Evolutionary conservation across 2,329 filamentous ascomycete genomes (phyloP), one percentile per base, ranked within the genome.

Genomic region (Ophiostoma ulmi): DNA sequence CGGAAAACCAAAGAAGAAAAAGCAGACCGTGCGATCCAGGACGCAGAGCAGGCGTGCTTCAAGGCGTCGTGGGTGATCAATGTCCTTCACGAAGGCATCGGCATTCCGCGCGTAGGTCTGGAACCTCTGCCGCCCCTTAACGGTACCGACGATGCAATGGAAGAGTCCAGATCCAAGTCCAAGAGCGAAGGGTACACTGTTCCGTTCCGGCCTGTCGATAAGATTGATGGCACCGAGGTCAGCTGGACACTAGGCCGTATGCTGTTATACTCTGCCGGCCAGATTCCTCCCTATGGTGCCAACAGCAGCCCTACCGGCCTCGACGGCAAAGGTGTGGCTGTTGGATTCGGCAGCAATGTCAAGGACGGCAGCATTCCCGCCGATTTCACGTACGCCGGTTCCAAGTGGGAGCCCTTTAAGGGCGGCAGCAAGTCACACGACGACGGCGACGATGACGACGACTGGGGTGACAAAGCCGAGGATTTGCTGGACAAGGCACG

Each of bases 11-110:
- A 66, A 14, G 55, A 66, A 48, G 67, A 71, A 71, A 69, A 72
- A 11, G 22, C 91, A 77, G 94, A 92, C 72, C 88, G 91, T 73
- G 93, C 94, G 74, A 86, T 93, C 1, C 87, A 90, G 75, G 91
- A 90, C 68, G 94, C 94, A 5, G 87, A 90, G 74, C 90, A 97
- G 77, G 91, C 97, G 1, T 99, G 95, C 79, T 99, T 99, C 85
- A 99, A 99, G 79, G 94, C 95, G 0, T 95, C 93, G 5, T 99
- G 96, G 95, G 83, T 99, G 64, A 97, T 99, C 77, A 99, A 96
- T 76, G 90, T 99, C 77, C 84, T 99, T 4, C 94, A 99, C 76
- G 92, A 97, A 73, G 95, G 95, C 1, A 97, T 99, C 74, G 96
- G 95, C 0, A 89, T 99, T 69, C 96, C 96, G 5, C 87, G 94